Conservation (phyloP, 306 rosid species). For the Rosa persica region DNA sequence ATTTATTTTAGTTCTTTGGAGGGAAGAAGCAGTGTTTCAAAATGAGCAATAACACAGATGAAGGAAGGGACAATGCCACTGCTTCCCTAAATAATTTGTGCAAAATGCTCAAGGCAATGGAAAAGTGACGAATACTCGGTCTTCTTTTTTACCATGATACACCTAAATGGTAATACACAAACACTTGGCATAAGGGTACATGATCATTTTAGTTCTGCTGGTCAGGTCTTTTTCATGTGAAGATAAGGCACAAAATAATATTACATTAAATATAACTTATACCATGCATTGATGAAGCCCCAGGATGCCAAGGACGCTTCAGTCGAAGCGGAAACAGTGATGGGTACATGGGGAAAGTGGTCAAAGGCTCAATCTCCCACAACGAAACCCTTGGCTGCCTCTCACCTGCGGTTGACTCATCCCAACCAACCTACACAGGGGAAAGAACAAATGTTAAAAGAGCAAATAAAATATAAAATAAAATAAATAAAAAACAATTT, state of each 20-base stretch:
- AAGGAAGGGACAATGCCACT: neutral
- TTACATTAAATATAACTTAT: slow-evolving; percentile 20
- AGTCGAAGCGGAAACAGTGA: slow-evolving; percentile 80
- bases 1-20: neutral
- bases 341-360: slow-evolving; percentile 90
- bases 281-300: slow-evolving; percentile 72
- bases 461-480: neutral
- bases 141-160: neutral
- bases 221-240: neutral
- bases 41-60: neutral
- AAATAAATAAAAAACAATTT: neutral
- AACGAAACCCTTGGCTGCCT: slow-evolving; percentile 83
- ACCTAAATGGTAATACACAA: neutral
- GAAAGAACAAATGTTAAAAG: neutral
- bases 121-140: neutral
- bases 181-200: neutral
- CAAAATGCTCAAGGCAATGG: neutral
- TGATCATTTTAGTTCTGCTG: neutral
- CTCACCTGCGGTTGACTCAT: slow-evolving; percentile 86
- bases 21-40: neutral
- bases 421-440: slow-evolving; percentile 75
- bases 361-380: slow-evolving; percentile 94
- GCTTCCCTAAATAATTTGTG: neutral
- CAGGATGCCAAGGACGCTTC: slow-evolving; percentile 90
- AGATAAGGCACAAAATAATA: neutral